Evolutionary conservation across 2,329 filamentous ascomycete species (phyloP).

Genomic region (Colletotrichum sp.): DNA sequence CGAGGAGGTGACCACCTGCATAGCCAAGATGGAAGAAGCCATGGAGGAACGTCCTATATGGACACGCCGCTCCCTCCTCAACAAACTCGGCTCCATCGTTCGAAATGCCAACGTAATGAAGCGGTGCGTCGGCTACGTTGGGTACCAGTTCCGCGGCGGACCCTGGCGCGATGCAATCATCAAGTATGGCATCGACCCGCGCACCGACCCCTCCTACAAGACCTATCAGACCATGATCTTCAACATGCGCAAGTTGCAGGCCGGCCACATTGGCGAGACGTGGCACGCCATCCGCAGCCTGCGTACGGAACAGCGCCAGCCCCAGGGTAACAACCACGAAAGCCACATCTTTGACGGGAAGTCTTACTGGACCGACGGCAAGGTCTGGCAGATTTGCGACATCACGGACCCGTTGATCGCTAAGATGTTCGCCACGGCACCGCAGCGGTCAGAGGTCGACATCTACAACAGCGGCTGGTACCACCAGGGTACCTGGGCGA

Average conservation of each 20-base stretch:
- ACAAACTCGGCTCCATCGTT: constrained; percentile 62
- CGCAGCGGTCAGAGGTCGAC: constrained; percentile 64
- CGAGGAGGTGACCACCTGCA: constrained; percentile 64
- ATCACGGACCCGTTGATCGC: constrained; percentile 79
- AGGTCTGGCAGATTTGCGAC: constrained; percentile 94
- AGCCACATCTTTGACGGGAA: constrained; percentile 86
- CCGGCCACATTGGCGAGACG: constrained; percentile 48
- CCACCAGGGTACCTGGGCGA: constrained; percentile 78
- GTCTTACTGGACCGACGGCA: constrained; percentile 76
- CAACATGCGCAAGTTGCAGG: constrained; percentile 64
- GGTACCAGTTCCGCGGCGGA: constrained; percentile 91
- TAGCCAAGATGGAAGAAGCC: constrained; percentile 66
- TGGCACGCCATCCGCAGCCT: constrained; percentile 53
- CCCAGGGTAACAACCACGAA: constrained; percentile 41
- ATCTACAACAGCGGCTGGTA: constrained; percentile 79
- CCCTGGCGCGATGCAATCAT: constrained; percentile 91
- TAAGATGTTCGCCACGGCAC: constrained; percentile 66
- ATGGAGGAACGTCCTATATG: constrained; percentile 81
- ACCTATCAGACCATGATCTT: constrained; percentile 91
- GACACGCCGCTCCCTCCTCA: constrained; percentile 82
- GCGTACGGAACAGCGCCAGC: constrained; percentile 36
- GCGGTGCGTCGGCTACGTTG: constrained; percentile 80
- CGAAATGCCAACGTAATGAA: constrained; percentile 66
- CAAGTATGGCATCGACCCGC: constrained; percentile 84
- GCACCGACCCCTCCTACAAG: constrained; percentile 75